phyloP scores from a whole-genome alignment of 2,329 filamentous ascomycete genomes.

The Diplocarpon mali region DNA sequence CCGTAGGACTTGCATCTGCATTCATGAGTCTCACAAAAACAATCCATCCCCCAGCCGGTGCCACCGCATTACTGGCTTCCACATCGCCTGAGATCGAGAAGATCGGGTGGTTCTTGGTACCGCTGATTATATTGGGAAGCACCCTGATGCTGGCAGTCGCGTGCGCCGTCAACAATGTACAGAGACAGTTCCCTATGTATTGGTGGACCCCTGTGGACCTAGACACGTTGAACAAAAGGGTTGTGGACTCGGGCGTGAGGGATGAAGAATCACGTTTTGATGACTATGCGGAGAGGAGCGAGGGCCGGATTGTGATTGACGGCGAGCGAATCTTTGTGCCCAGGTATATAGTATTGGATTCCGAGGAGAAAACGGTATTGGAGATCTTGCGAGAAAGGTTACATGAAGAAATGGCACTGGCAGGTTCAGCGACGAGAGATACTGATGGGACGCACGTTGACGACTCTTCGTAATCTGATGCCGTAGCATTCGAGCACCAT shows the following conservation, averaged over 20 bases:
- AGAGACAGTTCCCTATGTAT: slow-evolving; percentile 51
- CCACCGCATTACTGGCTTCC: slow-evolving; percentile 60
- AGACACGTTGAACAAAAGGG: not conserved
- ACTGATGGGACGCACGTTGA: too few species aligned
- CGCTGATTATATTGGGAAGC: slow-evolving; percentile 49
- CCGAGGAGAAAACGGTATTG: slow-evolving; percentile 16
- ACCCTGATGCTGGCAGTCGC: slow-evolving; percentile 51
- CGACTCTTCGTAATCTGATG: too few species aligned
- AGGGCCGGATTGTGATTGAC: slow-evolving; percentile 10
- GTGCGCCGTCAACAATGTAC: slow-evolving; percentile 57
- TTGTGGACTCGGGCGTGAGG: not conserved
- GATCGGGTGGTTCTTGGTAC: slow-evolving; percentile 60
- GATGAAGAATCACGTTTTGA: not conserved
- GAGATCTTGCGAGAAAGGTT: slow-evolving; percentile 15
- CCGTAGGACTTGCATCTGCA: slow-evolving; percentile 51
- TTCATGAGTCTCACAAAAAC: slow-evolving; percentile 62
- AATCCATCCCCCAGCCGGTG: slow-evolving; percentile 63
- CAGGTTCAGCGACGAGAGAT: not conserved
- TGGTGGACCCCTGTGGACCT: slow-evolving; percentile 46
- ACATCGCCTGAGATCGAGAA: slow-evolving; percentile 40
- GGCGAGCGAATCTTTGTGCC: slow-evolving; percentile 12
- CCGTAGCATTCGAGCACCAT: too few species aligned
- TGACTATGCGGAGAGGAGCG: not conserved
- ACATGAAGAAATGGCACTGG: not conserved
- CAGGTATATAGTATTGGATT: slow-evolving; percentile 15